Evolutionary conservation across 75 land plant genomes (phyloP), one percentile per base, ranked within the genome.

Genomic region (Sequoia sempervirens): DNA sequence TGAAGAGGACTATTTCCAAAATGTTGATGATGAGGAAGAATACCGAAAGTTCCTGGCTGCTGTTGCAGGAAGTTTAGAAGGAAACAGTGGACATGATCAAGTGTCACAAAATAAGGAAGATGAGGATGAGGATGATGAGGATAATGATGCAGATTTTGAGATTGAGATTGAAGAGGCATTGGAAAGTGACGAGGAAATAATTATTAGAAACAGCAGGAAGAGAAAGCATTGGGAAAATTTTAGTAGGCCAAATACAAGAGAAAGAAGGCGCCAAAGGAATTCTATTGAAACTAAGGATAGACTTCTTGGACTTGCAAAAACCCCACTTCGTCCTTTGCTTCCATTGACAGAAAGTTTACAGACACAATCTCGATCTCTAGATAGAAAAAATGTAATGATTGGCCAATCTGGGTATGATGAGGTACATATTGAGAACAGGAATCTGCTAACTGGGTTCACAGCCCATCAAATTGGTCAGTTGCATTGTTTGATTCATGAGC

Each of bases 1-100:
- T 84, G 99, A 97, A 88, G 99, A 97, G 20, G 94, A 93, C 86
- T 95, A 94, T 80, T 85, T 93, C 76, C 96, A 92, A 83, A 96
- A 96, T 91, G 98, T 93, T 68, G 94, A 97, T 87, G 99, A 97
- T 52, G 96, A 97, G 88, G 96, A 96, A 84, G 99, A 94, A 82
- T 97, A 97, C 80, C 88, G 91, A 68, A 95, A 97, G 79, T 97
- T 97, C 88, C 88, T 97, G 80, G 93, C 96, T 30, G 93, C 97
- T 81, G 97, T 97, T 58, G 84, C 92, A 36, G 87, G 37, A n/a
- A 94, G 87, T 20, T 87, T 73, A 26, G 92, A 91, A 64, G 92
- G 88, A 47, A 74, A 83, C 17, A 69, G 66, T n/a, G 73, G 20
- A 1, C 26, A 68, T 26, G 82, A 82, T 84, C 26, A 73, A 73